phyloP scores from a whole-genome alignment of 2,329 filamentous ascomycete genomes.

The Cladophialophora psammophila region DNA sequence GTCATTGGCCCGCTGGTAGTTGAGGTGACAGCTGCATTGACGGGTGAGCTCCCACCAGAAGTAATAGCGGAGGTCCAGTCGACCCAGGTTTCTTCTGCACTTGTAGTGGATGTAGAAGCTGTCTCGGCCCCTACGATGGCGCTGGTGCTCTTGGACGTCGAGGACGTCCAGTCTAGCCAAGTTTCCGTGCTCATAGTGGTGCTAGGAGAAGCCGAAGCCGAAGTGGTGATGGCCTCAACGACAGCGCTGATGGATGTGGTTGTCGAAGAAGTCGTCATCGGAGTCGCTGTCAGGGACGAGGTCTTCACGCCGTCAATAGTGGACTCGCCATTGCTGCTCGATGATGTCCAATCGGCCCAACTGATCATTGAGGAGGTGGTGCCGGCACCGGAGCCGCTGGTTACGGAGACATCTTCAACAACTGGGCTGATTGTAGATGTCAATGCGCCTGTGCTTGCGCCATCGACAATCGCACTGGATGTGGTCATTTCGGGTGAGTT shows the following conservation, averaged over 20 bases:
- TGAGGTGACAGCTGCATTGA: conserved; percentile 2
- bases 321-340: neutral
- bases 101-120: neutral
- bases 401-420: conserved; percentile 11
- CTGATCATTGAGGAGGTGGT: conserved; percentile 12
- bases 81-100: conserved; percentile 13
- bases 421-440: conserved; percentile 13
- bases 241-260: neutral
- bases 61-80: conserved; percentile 7
- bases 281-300: neutral
- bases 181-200: neutral
- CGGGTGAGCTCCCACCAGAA: conserved; percentile 1
- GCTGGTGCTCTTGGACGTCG: conserved; percentile 10
- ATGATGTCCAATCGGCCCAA: conserved; percentile 3
- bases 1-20: conserved; percentile 10
- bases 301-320: neutral
- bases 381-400: conserved; percentile 2
- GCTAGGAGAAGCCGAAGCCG: conserved; percentile 1
- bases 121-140: conserved; percentile 7
- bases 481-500: conserved; percentile 17
- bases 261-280: neutral
- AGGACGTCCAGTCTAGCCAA: conserved; percentile 15
- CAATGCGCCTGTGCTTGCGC: neutral
- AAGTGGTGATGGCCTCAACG: neutral
- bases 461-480: conserved; percentile 3